Evolutionary conservation across 345 rosid genomes (phyloP).

Genomic region (Bruguiera gymnorhiza): DNA sequence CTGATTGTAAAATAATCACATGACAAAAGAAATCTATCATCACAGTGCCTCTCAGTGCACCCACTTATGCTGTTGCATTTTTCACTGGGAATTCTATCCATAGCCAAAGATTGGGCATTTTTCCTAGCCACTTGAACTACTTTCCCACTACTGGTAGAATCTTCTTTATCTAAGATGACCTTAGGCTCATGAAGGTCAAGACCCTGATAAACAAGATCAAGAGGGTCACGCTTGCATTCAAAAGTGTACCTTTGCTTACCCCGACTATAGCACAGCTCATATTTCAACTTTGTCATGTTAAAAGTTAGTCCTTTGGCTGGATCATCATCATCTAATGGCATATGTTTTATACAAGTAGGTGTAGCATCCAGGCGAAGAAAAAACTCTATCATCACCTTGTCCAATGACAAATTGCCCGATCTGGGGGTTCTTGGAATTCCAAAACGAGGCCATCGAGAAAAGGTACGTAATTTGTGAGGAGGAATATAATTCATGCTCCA

Average conservation of each 20-base stretch:
- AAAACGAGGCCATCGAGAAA: constrained; percentile 94
- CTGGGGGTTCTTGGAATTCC: constrained; percentile 76
- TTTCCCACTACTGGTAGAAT: constrained; percentile 47
- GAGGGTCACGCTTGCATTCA: constrained; percentile 82
- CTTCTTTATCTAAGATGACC: constrained; percentile 60
- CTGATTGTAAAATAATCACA: constrained; percentile 94
- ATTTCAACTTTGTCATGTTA: constrained; percentile 76
- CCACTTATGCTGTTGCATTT: constrained; percentile 38
- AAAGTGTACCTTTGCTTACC: constrained; percentile 90
- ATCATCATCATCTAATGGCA: constrained; percentile 83
- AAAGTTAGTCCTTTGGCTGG: constrained; percentile 89
- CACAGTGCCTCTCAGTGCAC: constrained; percentile 68
- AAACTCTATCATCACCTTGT: constrained; percentile 95
- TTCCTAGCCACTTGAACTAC: constrained; percentile 53
- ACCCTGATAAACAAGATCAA: constrained; percentile 96
- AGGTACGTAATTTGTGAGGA: constrained; percentile 85
- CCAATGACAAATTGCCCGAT: constrained; percentile 91
- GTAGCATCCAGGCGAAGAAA: constrained; percentile 84
- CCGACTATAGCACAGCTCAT: constrained; percentile 74
- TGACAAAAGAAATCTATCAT: constrained; percentile 85
- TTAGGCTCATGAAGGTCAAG: constrained; percentile 85
- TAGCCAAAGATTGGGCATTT: constrained; percentile 51
- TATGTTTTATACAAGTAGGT: constrained; percentile 64
- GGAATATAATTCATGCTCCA: constrained; percentile 84
- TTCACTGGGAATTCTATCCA: constrained; percentile 64